Percentiles rank a stretch among this genome's conserved stretches.
These are phyloP conservation scores for Cryptococcus sp. DNA, from an alignment of 1,284 basidiomycete genomes.

Conservation along the genomic window DNA sequence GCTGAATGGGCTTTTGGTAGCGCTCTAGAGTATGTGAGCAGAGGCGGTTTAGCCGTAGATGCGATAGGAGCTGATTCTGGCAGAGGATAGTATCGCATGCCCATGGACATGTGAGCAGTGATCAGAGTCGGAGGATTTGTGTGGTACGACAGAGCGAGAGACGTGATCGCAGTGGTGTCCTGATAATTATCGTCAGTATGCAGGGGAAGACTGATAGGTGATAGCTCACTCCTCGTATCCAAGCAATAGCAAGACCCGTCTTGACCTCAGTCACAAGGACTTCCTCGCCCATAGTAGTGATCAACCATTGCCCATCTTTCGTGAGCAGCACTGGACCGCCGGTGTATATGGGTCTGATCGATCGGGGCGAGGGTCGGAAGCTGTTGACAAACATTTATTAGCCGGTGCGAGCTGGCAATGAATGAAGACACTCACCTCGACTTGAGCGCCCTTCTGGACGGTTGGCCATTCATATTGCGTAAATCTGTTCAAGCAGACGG, in stretches of 20 bases:
- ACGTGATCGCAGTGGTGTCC: constrained; percentile 60
- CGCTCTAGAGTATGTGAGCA: constrained; percentile 63
- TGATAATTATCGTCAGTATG: constrained; percentile 22
- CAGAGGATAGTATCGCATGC: constrained; percentile 57
- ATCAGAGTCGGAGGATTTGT: constrained; percentile 54
- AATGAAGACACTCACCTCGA: constrained; percentile 37
- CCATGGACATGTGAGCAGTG: constrained; percentile 56
- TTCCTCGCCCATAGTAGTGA: constrained; percentile 85
- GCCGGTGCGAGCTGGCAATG: not conserved
- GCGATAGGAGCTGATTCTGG: constrained; percentile 31
- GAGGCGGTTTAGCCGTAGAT: constrained; percentile 32
- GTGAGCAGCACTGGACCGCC: constrained; percentile 81
- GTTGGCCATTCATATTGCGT: constrained; percentile 36
- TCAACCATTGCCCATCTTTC: constrained; percentile 73
- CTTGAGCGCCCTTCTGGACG: constrained; percentile 41
- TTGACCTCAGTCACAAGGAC: constrained; percentile 77
- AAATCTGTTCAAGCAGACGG: not conserved
- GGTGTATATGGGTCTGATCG: constrained; percentile 72
- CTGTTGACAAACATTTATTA: constrained; percentile 19
- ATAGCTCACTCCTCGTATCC: constrained; percentile 72
- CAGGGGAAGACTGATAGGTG: not conserved
- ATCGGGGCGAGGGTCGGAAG: constrained; percentile 51
- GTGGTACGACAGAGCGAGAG: constrained; percentile 52
- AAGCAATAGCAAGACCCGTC: constrained; percentile 72
- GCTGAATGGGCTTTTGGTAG: constrained; percentile 84